A percentile compares a stretch with the other conserved stretches of the same genome.
These are phyloP conservation scores for Rutstroemia sydowiana DNA, from an alignment of 2,329 filamentous ascomycete genomes.

Conservation along the genomic window DNA sequence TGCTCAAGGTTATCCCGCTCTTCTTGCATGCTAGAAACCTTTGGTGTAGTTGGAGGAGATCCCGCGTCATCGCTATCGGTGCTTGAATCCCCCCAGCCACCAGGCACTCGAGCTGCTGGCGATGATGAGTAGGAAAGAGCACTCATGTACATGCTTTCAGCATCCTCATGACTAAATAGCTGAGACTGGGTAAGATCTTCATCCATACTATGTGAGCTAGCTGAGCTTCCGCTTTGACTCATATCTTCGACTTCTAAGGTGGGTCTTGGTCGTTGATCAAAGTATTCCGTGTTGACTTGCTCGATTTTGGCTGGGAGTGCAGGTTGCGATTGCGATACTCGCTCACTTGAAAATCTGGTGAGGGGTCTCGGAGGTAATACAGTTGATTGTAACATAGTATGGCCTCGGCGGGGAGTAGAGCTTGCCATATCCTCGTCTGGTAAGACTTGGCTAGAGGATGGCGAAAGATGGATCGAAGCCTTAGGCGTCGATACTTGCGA, in stretches of 20 bases:
- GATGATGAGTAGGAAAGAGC: conserved; percentile 45
- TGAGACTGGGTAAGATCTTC: conserved; percentile 58
- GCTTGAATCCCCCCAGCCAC: conserved; percentile 22
- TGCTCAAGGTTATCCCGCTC: conserved; percentile 23
- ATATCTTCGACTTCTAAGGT: neutral
- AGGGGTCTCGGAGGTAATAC: conserved; percentile 20
- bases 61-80: conserved; percentile 12
- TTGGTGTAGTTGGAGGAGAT: conserved; percentile 19
- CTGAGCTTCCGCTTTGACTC: conserved; percentile 10
- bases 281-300: neutral
- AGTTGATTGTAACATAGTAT: conserved; percentile 22
- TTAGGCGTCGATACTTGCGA: conserved; percentile 39
- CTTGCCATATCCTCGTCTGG: neutral
- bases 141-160: conserved; percentile 83
- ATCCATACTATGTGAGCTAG: conserved; percentile 6
- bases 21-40: conserved; percentile 4
- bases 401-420: neutral
- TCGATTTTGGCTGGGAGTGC: conserved; percentile 9
- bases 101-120: conserved; percentile 18
- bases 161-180: conserved; percentile 71
- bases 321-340: conserved; percentile 27
- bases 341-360: conserved; percentile 22
- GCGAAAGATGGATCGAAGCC: conserved; percentile 36
- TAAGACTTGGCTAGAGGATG: conserved; percentile 22
- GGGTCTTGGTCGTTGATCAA: neutral